Conservation (phyloP, 2,329 filamentous ascomycete genomes). For the Didymella arachidicola region DNA sequence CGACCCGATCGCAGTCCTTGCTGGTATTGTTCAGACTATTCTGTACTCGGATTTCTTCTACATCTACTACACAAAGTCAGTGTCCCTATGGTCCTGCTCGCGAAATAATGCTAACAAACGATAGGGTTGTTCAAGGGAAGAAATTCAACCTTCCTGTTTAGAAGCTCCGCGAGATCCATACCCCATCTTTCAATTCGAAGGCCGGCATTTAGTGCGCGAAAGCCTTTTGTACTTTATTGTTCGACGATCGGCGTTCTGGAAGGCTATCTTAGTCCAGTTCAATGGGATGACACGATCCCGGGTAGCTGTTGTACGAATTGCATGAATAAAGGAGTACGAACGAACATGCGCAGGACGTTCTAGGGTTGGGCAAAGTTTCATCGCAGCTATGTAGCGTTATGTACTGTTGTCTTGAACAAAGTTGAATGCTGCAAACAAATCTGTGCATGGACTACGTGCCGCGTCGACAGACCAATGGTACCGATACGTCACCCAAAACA, state of each 20-base stretch:
- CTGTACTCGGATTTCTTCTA: conserved; percentile 99
- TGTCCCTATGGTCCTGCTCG: conserved; percentile 18
- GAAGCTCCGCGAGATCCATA: conserved; percentile 8
- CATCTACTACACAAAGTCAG: conserved; percentile 96
- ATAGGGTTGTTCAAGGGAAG: conserved; percentile 61
- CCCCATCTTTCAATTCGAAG: conserved; percentile 7
- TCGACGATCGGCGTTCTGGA: conserved; percentile 18
- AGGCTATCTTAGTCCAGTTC: conserved; percentile 4
- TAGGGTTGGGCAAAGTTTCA: neutral
- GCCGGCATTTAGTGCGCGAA: conserved; percentile 12
- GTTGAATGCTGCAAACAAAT: neutral
- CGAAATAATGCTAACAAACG: conserved; percentile 21
- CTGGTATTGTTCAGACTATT: conserved; percentile 90
- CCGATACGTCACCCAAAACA: conserved; percentile 6
- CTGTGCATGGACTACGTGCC: neutral
- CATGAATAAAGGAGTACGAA: conserved; percentile 13
- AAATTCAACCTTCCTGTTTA: conserved; percentile 63
- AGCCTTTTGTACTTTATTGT: conserved; percentile 22
- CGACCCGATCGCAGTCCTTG: conserved; percentile 86
- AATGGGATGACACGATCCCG: neutral
- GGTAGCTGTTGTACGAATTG: conserved; percentile 14
- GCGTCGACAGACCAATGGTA: conserved; percentile 6
- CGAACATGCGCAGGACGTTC: conserved; percentile 1
- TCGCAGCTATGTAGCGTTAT: conserved; percentile 7
- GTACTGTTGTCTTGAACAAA: neutral